Percentiles rank a stretch among this genome's conserved stretches.
Conservation (phyloP, 139 green algal genomes). For the Volvox reticuliferus region DNA sequence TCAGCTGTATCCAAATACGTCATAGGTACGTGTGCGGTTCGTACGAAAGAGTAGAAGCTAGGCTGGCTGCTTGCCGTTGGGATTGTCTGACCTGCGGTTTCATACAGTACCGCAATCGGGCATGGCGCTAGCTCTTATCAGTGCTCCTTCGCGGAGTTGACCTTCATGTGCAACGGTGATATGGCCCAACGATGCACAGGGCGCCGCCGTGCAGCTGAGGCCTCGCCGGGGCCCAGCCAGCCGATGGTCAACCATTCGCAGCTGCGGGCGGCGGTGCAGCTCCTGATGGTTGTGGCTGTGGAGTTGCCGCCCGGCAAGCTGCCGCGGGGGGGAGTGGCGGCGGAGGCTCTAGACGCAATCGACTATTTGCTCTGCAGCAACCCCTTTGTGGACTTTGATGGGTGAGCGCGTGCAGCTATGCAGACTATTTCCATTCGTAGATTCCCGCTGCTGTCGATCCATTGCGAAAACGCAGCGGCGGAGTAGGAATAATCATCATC, state of each 20-base stretch:
- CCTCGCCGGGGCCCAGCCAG: not conserved
- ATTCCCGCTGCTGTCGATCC: too few relatives aligned
- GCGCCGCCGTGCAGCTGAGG: not conserved
- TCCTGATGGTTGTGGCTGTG: slow-evolving; percentile 18
- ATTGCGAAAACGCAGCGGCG: too few relatives aligned
- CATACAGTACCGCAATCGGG: too few relatives aligned
- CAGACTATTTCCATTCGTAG: too few relatives aligned
- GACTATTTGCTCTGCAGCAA: slow-evolving; percentile 5
- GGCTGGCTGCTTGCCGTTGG: too few relatives aligned
- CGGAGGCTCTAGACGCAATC: not conserved
- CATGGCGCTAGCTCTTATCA: too few relatives aligned
- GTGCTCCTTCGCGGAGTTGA: too few relatives aligned
- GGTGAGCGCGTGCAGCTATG: not conserved
- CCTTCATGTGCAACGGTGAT: too few relatives aligned
- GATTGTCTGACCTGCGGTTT: too few relatives aligned
- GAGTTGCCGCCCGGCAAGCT: not conserved
- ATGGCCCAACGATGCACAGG: not conserved
- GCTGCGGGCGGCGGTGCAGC: slow-evolving; percentile 38
- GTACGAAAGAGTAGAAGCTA: too few relatives aligned
- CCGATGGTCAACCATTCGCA: slow-evolving; percentile 1
- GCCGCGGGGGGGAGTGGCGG: not conserved
- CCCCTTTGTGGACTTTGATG: slow-evolving; percentile 1
- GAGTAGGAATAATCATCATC: too few relatives aligned
- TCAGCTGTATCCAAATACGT: slow-evolving; percentile 3
- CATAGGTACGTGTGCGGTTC: not conserved